Percentiles rank a stretch among this genome's conserved stretches.
phyloP scores from a whole-genome alignment of 2,329 filamentous ascomycete genomes.

The Hymenoscyphus infarciens region DNA sequence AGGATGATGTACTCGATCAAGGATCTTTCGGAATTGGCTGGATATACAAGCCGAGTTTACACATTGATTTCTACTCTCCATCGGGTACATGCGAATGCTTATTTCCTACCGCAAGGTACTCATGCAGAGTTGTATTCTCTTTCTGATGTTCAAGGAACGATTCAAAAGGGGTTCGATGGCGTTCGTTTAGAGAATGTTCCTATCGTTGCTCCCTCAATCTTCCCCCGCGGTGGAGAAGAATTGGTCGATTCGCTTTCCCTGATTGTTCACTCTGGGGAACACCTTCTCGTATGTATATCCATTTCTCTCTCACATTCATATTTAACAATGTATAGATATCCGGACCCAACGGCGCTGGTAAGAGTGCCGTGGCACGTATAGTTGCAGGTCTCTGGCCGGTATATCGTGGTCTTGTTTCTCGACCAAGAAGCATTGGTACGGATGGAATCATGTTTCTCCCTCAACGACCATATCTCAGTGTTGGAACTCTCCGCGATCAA shows the following conservation, averaged over 20 bases:
- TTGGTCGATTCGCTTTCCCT: slow-evolving; percentile 85
- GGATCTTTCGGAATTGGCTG: slow-evolving; percentile 90
- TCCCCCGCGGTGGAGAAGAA: slow-evolving; percentile 87
- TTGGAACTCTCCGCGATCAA: slow-evolving; percentile 91
- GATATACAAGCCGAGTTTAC: slow-evolving; percentile 94
- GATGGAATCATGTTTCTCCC: slow-evolving; percentile 99
- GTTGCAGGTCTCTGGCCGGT: slow-evolving; percentile 94
- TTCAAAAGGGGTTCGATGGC: slow-evolving; percentile 91
- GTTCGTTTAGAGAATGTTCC: slow-evolving; percentile 91
- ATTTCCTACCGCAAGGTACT: slow-evolving; percentile 63
- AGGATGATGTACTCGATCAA: slow-evolving; percentile 99
- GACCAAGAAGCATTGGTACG: slow-evolving; percentile 73
- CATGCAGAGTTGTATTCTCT: slow-evolving; percentile 82
- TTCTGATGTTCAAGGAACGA: slow-evolving; percentile 88
- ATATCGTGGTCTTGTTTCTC: slow-evolving; percentile 86
- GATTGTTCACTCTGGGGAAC: slow-evolving; percentile 85
- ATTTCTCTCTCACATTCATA: background rate
- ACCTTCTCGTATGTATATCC: slow-evolving; percentile 60
- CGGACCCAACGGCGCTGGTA: slow-evolving; percentile 90
- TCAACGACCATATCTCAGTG: slow-evolving; percentile 86
- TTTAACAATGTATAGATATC: slow-evolving; percentile 59
- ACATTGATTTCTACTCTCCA: slow-evolving; percentile 93
- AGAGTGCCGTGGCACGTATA: slow-evolving; percentile 81
- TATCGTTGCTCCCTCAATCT: slow-evolving; percentile 81
- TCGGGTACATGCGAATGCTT: slow-evolving; percentile 86